These are phyloP conservation scores for Herpomyces periplanetae DNA, from an alignment of 2,329 filamentous ascomycete genomes.

Conservation along the genomic window DNA sequence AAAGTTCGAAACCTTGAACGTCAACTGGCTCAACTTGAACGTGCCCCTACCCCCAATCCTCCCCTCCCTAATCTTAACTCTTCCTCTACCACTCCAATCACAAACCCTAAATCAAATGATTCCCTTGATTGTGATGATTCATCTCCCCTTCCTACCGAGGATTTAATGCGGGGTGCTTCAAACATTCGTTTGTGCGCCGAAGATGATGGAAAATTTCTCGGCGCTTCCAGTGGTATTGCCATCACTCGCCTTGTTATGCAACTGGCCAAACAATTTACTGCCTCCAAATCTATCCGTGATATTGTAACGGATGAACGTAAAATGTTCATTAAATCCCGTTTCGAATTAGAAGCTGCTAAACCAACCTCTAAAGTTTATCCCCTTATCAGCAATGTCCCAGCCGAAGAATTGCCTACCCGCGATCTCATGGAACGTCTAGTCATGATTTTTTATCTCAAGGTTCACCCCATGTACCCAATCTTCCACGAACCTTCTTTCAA, in stretches of 20 bases:
- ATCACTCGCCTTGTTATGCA: conserved; percentile 88
- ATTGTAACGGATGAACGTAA: conserved; percentile 37
- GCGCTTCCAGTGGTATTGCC: conserved; percentile 72
- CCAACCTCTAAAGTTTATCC: conserved; percentile 48
- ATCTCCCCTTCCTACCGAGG: too few relatives aligned
- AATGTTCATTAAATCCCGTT: conserved; percentile 24
- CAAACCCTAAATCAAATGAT: too few relatives aligned
- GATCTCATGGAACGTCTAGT: conserved; percentile 36
- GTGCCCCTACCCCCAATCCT: conserved; percentile 27
- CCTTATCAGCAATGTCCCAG: conserved; percentile 48
- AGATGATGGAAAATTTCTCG: conserved; percentile 62
- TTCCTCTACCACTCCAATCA: too few relatives aligned
- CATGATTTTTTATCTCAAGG: conserved; percentile 53
- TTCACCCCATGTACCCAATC: conserved; percentile 51
- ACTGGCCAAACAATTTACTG: conserved; percentile 66
- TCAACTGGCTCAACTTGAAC: conserved; percentile 37
- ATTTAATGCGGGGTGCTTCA: conserved; percentile 51
- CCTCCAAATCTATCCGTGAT: conserved; percentile 61
- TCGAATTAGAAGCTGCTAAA: conserved; percentile 21
- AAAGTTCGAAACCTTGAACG: conserved; percentile 43
- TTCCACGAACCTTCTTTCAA: conserved; percentile 48
- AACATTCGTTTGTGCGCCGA: conserved; percentile 47
- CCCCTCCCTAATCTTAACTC: too few relatives aligned
- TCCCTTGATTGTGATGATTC: too few relatives aligned
- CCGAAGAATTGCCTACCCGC: conserved; percentile 28